Percentiles rank a stretch among this genome's conserved stretches.
Evolutionary conservation across 2,329 filamentous ascomycete genomes (phyloP).

Genomic region (Botrytis byssoidea): DNA sequence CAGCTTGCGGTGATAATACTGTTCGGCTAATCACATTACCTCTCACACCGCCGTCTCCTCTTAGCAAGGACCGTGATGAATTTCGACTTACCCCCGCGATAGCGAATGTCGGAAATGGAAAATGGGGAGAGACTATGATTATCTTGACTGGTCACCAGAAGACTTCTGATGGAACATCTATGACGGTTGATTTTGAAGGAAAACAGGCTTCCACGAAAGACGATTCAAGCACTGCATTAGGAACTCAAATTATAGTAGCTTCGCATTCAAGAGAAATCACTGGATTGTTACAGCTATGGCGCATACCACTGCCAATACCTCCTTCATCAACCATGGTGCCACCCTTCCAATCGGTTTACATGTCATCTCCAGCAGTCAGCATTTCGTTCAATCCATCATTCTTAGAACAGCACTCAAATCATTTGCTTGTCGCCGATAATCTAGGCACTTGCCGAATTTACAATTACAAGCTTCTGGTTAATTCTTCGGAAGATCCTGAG

Average conservation of each 20-base stretch:
- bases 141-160: constrained; percentile 54
- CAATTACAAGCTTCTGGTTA: constrained; percentile 56
- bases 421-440: constrained; percentile 56
- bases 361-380: constrained; percentile 53
- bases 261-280: constrained; percentile 59
- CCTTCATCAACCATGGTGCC: constrained; percentile 39
- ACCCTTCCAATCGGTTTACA: constrained; percentile 60
- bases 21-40: constrained; percentile 59
- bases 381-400: constrained; percentile 60
- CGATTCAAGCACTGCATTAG: constrained; percentile 29
- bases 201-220: constrained; percentile 37
- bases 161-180: constrained; percentile 54
- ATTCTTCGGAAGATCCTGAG: constrained; percentile 46
- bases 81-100: constrained; percentile 51
- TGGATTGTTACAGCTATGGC: constrained; percentile 58
- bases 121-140: constrained; percentile 61
- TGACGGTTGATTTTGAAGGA: constrained; percentile 46
- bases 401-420: constrained; percentile 46
- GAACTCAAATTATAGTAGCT: constrained; percentile 55
- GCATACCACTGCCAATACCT: constrained; percentile 47
- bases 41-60: constrained; percentile 59
- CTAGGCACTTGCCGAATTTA: constrained; percentile 60
- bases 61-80: constrained; percentile 56
- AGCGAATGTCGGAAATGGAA: constrained; percentile 56
- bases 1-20: constrained; percentile 57